Evolutionary conservation across 1,284 basidiomycete genomes (phyloP).

Genomic region (Naganishia albida): DNA sequence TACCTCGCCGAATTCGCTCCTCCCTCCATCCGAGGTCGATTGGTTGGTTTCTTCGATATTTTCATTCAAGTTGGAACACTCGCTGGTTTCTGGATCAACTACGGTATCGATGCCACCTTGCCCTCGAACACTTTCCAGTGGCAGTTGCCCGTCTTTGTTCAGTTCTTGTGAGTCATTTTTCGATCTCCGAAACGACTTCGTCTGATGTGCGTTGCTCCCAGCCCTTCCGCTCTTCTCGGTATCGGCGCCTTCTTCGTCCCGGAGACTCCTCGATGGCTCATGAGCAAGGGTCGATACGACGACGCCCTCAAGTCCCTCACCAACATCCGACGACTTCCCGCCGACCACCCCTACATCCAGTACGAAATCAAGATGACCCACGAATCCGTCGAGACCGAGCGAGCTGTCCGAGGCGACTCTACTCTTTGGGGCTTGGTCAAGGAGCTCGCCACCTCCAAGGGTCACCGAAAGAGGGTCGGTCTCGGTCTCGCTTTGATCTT

Average conservation of each 20-base stretch:
- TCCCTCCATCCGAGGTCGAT: conserved; percentile 58
- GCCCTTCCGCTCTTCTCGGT: conserved; percentile 50
- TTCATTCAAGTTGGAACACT: conserved; percentile 62
- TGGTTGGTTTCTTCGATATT: conserved; percentile 71
- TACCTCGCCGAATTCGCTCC: conserved; percentile 54
- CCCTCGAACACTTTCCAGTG: conserved; percentile 31
- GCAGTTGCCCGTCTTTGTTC: conserved; percentile 33
- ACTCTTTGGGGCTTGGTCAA: conserved; percentile 22
- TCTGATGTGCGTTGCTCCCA: not conserved
- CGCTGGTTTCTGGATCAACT: conserved; percentile 42
- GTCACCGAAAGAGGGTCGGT: conserved; percentile 69
- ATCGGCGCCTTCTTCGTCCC: conserved; percentile 59
- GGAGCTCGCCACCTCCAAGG: conserved; percentile 63
- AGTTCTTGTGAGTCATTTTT: conserved; percentile 34
- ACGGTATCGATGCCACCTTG: conserved; percentile 37
- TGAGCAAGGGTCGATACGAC: conserved; percentile 60
- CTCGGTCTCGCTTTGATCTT: conserved; percentile 62
- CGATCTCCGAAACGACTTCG: not conserved
- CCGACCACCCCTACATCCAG: conserved; percentile 59
- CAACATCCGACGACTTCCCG: conserved; percentile 63
- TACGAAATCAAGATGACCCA: conserved; percentile 57
- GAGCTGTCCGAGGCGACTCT: conserved; percentile 27
- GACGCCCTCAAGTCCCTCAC: conserved; percentile 57
- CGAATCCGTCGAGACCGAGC: conserved; percentile 30
- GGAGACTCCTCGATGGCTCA: conserved; percentile 66